Percentiles rank a stretch among this genome's conserved stretches.
These are phyloP conservation scores for Plenodomus biglobosus DNA, from an alignment of 2,329 filamentous ascomycete species.

Conservation along the genomic window DNA sequence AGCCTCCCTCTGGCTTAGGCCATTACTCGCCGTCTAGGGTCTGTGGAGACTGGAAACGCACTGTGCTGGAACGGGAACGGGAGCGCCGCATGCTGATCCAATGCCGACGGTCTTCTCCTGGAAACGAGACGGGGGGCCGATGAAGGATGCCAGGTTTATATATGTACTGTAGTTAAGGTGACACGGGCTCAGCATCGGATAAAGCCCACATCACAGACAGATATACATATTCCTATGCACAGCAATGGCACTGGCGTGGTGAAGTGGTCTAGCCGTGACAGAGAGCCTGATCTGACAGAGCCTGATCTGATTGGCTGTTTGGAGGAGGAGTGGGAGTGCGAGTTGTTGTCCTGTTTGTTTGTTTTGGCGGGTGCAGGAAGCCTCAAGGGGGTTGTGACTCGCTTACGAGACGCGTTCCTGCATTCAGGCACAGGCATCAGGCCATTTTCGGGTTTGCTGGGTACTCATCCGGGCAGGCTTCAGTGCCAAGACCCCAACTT, in stretches of 20 bases:
- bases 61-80: conserved; percentile 14
- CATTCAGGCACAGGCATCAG: conserved; percentile 1
- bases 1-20: conserved; percentile 10
- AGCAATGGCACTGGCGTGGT: neutral
- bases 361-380: neutral
- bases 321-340: no score
- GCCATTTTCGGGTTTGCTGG: neutral
- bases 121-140: neutral
- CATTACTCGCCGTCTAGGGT: neutral
- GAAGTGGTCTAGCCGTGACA: neutral
- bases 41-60: conserved; percentile 4
- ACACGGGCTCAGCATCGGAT: neutral
- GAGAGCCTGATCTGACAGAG: neutral
- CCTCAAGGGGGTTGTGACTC: neutral
- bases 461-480: neutral
- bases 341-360: no score
- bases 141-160: neutral
- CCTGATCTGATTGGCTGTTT: no score
- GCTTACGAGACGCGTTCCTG: conserved; percentile 8
- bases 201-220: neutral
- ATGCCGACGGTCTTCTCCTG: neutral
- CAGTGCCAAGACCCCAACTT: conserved; percentile 4
- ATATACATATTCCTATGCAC: neutral
- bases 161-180: no score
- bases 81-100: conserved; percentile 6